These are phyloP conservation scores for Salix suchowensis DNA, from an alignment of 345 rosid species.

Conservation along the genomic window DNA sequence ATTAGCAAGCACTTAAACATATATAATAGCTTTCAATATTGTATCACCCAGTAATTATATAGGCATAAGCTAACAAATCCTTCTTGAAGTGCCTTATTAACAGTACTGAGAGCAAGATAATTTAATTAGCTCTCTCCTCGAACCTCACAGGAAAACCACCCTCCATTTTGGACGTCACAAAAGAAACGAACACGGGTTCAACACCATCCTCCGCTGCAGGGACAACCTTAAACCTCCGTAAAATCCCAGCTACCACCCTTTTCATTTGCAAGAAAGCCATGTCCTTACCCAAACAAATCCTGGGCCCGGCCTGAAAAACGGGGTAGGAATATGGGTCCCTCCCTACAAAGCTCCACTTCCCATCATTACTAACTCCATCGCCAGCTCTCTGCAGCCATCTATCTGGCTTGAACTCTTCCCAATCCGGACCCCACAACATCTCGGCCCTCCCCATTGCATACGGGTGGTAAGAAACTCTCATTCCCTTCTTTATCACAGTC, in stretches of 20 bases:
- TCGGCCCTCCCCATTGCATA: slow-evolving; percentile 29
- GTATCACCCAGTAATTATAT: too few species aligned
- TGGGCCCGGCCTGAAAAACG: slow-evolving; percentile 31
- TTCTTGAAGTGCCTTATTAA: too few species aligned
- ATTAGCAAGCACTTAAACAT: too few species aligned
- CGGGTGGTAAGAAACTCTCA: slow-evolving; percentile 34
- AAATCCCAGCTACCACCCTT: slow-evolving; percentile 30
- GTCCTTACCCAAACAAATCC: slow-evolving; percentile 29
- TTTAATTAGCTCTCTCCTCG: slow-evolving; percentile 23
- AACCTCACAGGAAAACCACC: slow-evolving; percentile 56
- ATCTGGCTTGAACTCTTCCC: slow-evolving; percentile 25
- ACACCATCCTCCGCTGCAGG: slow-evolving; percentile 32
- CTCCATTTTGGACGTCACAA: slow-evolving; percentile 51
- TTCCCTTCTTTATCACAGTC: slow-evolving; percentile 40
- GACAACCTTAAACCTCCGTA: slow-evolving; percentile 46
- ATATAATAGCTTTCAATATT: too few species aligned
- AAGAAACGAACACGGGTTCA: slow-evolving; percentile 39
- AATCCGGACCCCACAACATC: slow-evolving; percentile 24
- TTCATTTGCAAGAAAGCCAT: slow-evolving; percentile 34
- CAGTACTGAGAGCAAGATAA: not conserved
- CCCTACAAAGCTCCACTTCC: slow-evolving; percentile 32
- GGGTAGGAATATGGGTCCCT: slow-evolving; percentile 24
- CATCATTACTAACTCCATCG: slow-evolving; percentile 3
- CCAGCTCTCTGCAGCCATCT: slow-evolving; percentile 30
- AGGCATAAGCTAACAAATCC: too few species aligned